Evolutionary conservation across 768 basidiomycete species (phyloP).

Genomic region (Lactifluus pinguis): DNA sequence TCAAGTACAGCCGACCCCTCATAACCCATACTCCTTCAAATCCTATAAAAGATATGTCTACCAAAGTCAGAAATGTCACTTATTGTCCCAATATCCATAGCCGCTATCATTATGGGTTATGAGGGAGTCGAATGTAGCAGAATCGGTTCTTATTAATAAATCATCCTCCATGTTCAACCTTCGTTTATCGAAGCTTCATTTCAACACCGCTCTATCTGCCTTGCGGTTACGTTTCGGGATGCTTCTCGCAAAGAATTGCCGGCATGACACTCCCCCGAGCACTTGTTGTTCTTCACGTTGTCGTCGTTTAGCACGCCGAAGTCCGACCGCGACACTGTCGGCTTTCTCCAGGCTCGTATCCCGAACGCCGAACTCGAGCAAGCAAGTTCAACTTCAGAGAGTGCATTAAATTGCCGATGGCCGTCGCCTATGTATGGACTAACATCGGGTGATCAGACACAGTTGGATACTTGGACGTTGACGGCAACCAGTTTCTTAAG

Average conservation of each 20-base stretch:
- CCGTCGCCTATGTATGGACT: constrained; percentile 26
- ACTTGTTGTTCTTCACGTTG: neutral
- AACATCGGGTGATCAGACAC: neutral
- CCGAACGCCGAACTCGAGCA: neutral
- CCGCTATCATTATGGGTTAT: no score
- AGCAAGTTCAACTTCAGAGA: constrained; percentile 11
- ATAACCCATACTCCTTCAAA: no score
- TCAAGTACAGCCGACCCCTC: no score
- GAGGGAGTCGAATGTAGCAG: neutral
- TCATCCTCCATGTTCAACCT: no score
- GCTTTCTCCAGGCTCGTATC: neutral
- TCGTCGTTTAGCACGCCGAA: neutral
- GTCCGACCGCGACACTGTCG: neutral
- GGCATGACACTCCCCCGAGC: neutral
- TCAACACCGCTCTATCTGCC: neutral
- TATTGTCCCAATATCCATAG: no score
- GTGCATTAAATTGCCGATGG: constrained; percentile 30
- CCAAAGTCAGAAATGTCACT: no score
- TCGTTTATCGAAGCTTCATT: neutral
- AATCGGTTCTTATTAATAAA: neutral
- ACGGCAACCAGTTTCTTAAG: neutral
- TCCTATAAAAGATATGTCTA: no score
- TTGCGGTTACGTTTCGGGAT: neutral
- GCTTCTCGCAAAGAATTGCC: neutral
- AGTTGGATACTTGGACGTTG: neutral